Evolutionary conservation across 139 green algal genomes (phyloP).

Genomic region (Chlorella sp.): DNA sequence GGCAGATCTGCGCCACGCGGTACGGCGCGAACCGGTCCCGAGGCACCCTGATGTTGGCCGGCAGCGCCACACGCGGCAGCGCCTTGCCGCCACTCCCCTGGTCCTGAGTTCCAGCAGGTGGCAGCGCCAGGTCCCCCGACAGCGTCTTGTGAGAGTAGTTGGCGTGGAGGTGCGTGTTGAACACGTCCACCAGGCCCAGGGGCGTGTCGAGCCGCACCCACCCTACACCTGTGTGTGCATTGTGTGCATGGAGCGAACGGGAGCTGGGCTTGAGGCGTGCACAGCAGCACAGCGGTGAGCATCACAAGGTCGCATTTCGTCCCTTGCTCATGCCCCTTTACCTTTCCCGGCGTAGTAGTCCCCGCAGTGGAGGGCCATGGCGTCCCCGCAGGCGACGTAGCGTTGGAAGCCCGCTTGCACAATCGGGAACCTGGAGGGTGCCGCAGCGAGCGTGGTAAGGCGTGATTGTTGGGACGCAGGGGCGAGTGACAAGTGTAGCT

Average conservation of each 20-base stretch:
- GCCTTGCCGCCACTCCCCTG: too few species aligned
- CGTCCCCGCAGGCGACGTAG: slow-evolving; percentile 33
- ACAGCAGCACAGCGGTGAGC: background rate
- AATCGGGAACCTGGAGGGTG: slow-evolving; percentile 14
- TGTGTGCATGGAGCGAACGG: too few species aligned
- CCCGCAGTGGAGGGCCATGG: slow-evolving; percentile 25
- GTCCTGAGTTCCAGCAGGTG: too few species aligned
- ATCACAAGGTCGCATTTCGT: background rate
- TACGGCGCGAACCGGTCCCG: slow-evolving; percentile 16
- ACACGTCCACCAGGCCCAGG: slow-evolving; percentile 34
- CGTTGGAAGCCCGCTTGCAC: slow-evolving; percentile 16
- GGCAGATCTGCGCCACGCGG: slow-evolving; percentile 30
- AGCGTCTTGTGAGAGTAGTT: slow-evolving; percentile 61
- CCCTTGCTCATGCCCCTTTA: background rate
- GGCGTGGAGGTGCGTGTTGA: slow-evolving; percentile 57
- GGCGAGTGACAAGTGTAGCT: too few species aligned
- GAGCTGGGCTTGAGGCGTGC: too few species aligned
- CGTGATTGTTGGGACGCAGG: too few species aligned
- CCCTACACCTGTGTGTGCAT: slow-evolving; percentile 51
- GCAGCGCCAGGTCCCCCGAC: too few species aligned
- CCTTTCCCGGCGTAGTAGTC: slow-evolving; percentile 53
- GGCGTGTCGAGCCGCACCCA: slow-evolving; percentile 36
- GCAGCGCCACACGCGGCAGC: too few species aligned
- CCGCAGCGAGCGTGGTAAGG: background rate
- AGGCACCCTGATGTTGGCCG: slow-evolving; percentile 3